Evolutionary conservation across 805 yeast genomes (phyloP).

Genomic region (Candida adriatica): DNA sequence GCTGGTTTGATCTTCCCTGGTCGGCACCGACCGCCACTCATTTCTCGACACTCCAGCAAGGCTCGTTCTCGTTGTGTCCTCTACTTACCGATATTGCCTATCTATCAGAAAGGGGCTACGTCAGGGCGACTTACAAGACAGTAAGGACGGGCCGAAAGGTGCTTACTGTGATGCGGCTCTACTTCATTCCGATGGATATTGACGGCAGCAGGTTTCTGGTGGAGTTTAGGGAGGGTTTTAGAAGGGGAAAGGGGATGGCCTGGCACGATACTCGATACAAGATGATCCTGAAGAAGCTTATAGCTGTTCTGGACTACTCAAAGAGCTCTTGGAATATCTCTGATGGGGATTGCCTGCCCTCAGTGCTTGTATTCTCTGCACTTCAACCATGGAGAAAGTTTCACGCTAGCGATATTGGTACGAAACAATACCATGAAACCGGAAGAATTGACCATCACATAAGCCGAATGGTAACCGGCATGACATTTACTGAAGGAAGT

Average conservation of each 20-base stretch:
- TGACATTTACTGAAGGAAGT: constrained; percentile 2
- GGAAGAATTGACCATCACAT: constrained; percentile 25
- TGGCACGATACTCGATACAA: constrained; percentile 31
- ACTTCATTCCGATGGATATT: constrained; percentile 40
- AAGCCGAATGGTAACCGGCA: constrained; percentile 27
- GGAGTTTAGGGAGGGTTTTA: constrained; percentile 28
- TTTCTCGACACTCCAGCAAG: constrained; percentile 6
- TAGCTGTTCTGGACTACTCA: constrained; percentile 38
- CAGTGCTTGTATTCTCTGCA: constrained; percentile 16
- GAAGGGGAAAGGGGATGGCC: constrained; percentile 27
- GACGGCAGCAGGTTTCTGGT: constrained; percentile 26
- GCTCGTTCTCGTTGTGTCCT: constrained; percentile 13
- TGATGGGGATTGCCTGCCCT: neutral
- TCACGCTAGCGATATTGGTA: constrained; percentile 14
- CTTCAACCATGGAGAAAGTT: constrained; percentile 11
- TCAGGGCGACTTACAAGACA: constrained; percentile 38
- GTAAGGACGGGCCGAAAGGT: constrained; percentile 6
- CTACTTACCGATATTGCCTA: constrained; percentile 35
- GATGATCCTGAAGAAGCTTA: constrained; percentile 28
- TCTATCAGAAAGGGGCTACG: constrained; percentile 30
- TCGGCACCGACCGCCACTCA: constrained; percentile 11
- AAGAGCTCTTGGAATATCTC: constrained; percentile 28
- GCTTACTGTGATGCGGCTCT: constrained; percentile 36
- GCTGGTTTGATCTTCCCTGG: constrained; percentile 47
- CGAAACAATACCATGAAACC: constrained; percentile 6